phyloP scores from a whole-genome alignment of 805 yeast species.

The Spathaspora girioi region DNA sequence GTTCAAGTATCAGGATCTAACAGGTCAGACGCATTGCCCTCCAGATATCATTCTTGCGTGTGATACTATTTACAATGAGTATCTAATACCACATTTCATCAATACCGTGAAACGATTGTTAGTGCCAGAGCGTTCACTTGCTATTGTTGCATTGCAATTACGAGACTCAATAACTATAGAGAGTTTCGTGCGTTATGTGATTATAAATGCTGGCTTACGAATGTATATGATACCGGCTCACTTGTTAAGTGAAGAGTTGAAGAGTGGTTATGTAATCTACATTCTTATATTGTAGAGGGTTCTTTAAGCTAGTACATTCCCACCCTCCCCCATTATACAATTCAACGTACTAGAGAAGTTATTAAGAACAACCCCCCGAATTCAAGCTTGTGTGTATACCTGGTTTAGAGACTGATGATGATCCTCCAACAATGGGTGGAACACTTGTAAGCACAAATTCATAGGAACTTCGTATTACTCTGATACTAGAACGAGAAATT shows the following conservation, averaged over 20 bases:
- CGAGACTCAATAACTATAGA: constrained; percentile 51
- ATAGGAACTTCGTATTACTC: too few species aligned
- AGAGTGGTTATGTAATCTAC: constrained; percentile 46
- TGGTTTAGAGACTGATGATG: too few species aligned
- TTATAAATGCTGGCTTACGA: constrained; percentile 24
- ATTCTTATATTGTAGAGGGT: constrained; percentile 14
- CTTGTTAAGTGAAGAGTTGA: constrained; percentile 26
- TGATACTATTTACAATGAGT: constrained; percentile 66
- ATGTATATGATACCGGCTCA: constrained; percentile 31
- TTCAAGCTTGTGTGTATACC: too few species aligned
- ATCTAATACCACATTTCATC: constrained; percentile 47
- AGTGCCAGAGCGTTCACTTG: constrained; percentile 26
- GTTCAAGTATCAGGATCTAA: constrained; percentile 13
- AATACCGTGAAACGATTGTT: constrained; percentile 36
- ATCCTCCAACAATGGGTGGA: too few species aligned
- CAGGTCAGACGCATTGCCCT: not conserved
- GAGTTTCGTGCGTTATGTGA: constrained; percentile 34
- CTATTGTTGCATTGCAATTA: constrained; percentile 49
- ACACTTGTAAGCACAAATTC: too few species aligned
- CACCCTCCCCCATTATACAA: too few species aligned
- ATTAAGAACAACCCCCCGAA: too few species aligned
- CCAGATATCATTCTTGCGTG: constrained; percentile 57
- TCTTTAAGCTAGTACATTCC: too few species aligned
- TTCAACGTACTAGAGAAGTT: too few species aligned
- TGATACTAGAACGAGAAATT: too few species aligned